Base-by-base conservation (phyloP, 1,284 basidiomycete genomes). In the Afroboletus lepidellus region DNA sequence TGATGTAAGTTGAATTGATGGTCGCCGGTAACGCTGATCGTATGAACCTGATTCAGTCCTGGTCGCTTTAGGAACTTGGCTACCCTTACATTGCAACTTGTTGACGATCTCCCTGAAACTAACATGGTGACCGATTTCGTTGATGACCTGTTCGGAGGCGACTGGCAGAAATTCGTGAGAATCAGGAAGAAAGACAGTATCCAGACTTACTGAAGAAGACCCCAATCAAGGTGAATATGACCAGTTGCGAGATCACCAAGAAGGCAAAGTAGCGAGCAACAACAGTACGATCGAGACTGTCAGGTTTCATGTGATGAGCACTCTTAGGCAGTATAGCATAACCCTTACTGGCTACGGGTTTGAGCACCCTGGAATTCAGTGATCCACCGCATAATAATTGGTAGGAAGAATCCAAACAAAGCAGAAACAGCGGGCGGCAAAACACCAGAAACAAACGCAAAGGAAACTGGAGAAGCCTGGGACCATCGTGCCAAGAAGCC, bases 221-320 rank as follows among this genome's bases (percentile, higher is more conserved):
- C 57, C 91, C 90, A 58, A 97, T 85, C 53, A 98, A 71, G 23
- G 92, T 94, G 75, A 98, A 97, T 69, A 97, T 84, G 60, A 98
- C 78, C 63, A 98, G 74, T 65, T 94, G 92, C 48, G 86, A 89
- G 67, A 95, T 87, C 56, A 96, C 84, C 69, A 97, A 77, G 79
- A 98, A 97, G 8, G 90, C 81, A 66, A 87, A 98, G 72, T 97
- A 97, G 33, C 92, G 84, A 20, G 91, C 92, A 41, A 94, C 80
- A 51, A 97, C 92, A 23, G 88, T 87, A 38, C 94, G 87, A 62
- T 97, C 94, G 42, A 95, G 79, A 38, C 85, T 83, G 12, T 85
- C 20, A 33, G 32, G 32, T 33, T 16, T 23, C 38, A 45, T 12
- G 23, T 16, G 18, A 16, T 62, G 32, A 57, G 30, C 21, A 11